Percentiles rank a stretch among this genome's conserved stretches.
Conservation (phyloP, 139 green algal genomes). For the Nannochloris sp. region DNA sequence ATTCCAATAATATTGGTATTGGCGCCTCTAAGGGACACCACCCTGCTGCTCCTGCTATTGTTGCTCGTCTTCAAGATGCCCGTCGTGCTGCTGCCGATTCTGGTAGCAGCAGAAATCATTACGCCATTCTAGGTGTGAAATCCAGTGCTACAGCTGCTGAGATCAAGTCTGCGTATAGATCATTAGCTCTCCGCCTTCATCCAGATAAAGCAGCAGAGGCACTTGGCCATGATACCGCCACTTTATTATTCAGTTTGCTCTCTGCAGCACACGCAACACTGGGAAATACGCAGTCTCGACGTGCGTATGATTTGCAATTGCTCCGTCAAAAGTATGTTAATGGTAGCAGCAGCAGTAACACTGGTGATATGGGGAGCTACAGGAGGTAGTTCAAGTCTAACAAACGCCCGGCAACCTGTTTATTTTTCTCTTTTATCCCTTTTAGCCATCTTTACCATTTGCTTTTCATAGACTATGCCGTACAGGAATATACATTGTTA, state of each 20-base stretch:
- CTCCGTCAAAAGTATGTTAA: background rate
- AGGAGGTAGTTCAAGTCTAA: background rate
- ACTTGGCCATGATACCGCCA: background rate
- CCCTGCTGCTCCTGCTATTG: background rate
- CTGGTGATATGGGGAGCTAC: background rate
- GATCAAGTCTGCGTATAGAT: slow-evolving; percentile 79
- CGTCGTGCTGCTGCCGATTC: background rate
- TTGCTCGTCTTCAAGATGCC: background rate
- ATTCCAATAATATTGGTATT: no score
- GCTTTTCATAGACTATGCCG: no score
- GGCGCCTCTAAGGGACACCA: no score
- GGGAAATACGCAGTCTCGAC: background rate
- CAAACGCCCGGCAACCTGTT: no score
- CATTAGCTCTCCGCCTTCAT: slow-evolving; percentile 71
- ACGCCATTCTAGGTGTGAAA: slow-evolving; percentile 21
- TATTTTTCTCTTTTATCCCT: no score
- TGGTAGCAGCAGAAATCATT: background rate
- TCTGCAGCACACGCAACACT: background rate
- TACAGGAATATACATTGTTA: no score
- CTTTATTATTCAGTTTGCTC: background rate
- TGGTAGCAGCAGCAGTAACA: background rate
- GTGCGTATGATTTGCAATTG: background rate
- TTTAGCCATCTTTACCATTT: no score
- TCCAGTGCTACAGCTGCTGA: slow-evolving; percentile 21
- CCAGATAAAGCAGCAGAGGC: slow-evolving; percentile 46